Evolutionary conservation across 1,139 yeast species (phyloP), one percentile per base, ranked within the genome.

Genomic region (Blastobotrys ciferrii): DNA sequence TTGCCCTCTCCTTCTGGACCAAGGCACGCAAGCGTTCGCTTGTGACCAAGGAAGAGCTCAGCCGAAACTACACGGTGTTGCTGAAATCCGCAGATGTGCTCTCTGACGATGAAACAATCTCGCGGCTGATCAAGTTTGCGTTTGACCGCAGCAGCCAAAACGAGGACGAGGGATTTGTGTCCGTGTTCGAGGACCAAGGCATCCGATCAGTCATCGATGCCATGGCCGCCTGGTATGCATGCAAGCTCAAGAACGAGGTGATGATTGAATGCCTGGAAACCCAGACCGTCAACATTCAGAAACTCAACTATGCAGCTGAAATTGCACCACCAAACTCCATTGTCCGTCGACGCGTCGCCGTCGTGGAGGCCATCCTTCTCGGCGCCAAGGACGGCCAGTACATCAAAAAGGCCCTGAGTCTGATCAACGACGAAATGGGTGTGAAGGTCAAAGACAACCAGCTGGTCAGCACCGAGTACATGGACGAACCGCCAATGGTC

Each of bases 181-280:
- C 64, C 3, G 59, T 61, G 18, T 43, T 53, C 23, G 43, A 52
- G 31, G 69, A 66, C 48, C 52, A 57, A 35, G 55, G 61, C 13
- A 51, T 65, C 33, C 57, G 59, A 30, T 54, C 67, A 2, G 58
- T 62, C 13, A 52, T 63, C 11, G 71, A 67, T 45, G 59, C 60
- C 3, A 46, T 64, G 46, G 63, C 67, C n/a, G 64, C 64, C 20
- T 61, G 65, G 59, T 56, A 58, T 50, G 58, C 69, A 9, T 53
- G 60, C 47, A 51, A 56, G 30, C 50, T 56, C 23, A 55, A 62
- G 12, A 63, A 64, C 13, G 56, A 55, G 9, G 61, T 56, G 14
- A 53, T 65, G 28, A 47, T 59, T 15, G 54, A 52, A n/a, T 51
- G 52, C 19, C 52, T 61, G 19, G 60, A 58, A 28, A 48, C 43